Conservation (phyloP, 2,329 filamentous ascomycete genomes). For the Cladosporium sp. region DNA sequence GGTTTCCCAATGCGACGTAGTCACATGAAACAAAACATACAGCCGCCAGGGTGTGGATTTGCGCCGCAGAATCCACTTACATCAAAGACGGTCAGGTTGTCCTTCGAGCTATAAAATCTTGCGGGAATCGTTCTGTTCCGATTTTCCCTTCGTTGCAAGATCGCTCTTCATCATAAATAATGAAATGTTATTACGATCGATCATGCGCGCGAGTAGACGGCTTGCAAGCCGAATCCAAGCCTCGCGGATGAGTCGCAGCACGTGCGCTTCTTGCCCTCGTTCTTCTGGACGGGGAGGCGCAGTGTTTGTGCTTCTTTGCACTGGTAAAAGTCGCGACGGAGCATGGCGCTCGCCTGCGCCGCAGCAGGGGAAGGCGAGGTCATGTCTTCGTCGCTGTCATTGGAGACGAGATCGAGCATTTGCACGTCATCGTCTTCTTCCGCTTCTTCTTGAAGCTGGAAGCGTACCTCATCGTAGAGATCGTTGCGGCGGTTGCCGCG, state of each 20-base stretch:
- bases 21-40: conserved; percentile 12
- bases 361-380: conserved; percentile 33
- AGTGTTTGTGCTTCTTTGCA: conserved; percentile 31
- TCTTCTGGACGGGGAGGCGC: conserved; percentile 32
- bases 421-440: conserved; percentile 34
- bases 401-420: conserved; percentile 27
- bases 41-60: neutral
- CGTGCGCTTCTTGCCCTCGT: conserved; percentile 38
- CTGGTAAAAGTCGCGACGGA: conserved; percentile 25
- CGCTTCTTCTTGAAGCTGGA: conserved; percentile 35
- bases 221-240: conserved; percentile 10
- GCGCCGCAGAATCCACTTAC: neutral
- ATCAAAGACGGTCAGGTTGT: neutral
- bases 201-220: conserved; percentile 16
- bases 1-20: conserved; percentile 16
- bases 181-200: neutral
- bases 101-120: neutral
- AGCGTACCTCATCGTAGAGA: conserved; percentile 40
- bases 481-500: conserved; percentile 36
- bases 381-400: conserved; percentile 24
- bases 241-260: conserved; percentile 33
- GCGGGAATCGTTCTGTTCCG: neutral
- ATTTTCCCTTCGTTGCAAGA: neutral
- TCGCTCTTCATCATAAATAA: neutral
- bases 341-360: conserved; percentile 31